These are phyloP conservation scores for Pseudocercospora macadamiae DNA, from an alignment of 2,329 filamentous ascomycete species.

Conservation along the genomic window DNA sequence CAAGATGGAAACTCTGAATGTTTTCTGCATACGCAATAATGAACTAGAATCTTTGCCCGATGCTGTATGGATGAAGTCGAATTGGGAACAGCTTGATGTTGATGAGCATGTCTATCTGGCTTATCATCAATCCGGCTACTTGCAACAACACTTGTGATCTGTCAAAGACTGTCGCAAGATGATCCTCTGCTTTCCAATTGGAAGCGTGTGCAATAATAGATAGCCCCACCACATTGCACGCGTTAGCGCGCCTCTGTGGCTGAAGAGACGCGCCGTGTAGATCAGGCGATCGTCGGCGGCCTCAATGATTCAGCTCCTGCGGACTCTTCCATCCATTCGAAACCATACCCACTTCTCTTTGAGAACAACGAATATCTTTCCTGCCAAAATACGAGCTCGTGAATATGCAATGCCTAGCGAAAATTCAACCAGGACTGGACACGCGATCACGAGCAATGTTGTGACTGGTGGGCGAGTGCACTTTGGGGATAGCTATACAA, in stretches of 20 bases:
- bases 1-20: no score
- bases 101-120: no score
- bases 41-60: no score
- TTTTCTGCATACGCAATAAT: no score
- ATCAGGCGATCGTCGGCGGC: neutral
- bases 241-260: neutral
- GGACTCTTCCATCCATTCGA: no score
- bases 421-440: neutral
- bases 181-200: neutral
- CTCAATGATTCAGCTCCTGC: no score
- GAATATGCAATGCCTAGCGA: neutral
- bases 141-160: neutral
- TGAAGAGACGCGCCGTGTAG: neutral
- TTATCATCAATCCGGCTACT: no score
- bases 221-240: neutral
- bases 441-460: conserved; percentile 49
- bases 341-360: no score
- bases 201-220: neutral
- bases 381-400: neutral
- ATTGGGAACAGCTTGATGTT: no score
- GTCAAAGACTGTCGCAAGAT: neutral
- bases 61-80: no score
- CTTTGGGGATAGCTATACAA: neutral
- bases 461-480: neutral
- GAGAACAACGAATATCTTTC: no score